Base-by-base conservation (phyloP, 352 stramenopile genomes). In the Phytophthora crassamura region DNA sequence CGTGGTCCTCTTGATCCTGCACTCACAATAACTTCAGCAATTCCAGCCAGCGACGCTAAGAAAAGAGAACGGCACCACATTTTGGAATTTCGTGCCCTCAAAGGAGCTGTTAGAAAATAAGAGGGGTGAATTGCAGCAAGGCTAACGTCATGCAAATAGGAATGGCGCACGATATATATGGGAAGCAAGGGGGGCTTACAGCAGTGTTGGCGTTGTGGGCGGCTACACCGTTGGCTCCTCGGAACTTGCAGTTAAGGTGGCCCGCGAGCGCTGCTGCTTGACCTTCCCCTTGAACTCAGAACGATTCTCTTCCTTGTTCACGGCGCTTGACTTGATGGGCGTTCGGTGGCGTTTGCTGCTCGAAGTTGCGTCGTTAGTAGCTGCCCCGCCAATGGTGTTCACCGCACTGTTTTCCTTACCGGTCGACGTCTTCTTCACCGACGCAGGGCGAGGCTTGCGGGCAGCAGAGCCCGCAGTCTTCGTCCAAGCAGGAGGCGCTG, bases 281-380 rank as follows among this genome's bases (percentile, higher is more conserved):
- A 55, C 5, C 12, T 85, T 68, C n/a, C 83, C 63, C 15, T 66
- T 48, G 43, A 83, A 82, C 48, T 74, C 80, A 33, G 67, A 49
- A 28, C 67, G 70, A 15, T 65, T 79, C 30, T 74, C 53, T n/a
- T 71, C 45, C 65, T 81, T 84, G 22, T 35, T 62, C 25, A 63
- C 36, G 3, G 20, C 46, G 20, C 49, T 61, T 25, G 67, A 39
- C 57, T 88, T 80, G 42, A 88, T 34, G 10, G 64, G 36, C 30
- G 61, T 64, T 59, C 46, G 69, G 57, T 40, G 40, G 15, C 42
- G n/a, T 48, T 77, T 82, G 39, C 58, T 67, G 25, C 46, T 74
- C 32, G 58, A 45, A 58, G 45, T 50, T 33, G 47, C 36, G 42
- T 72, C n/a, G n/a, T n/a, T 66, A 68, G 58, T 60, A 50, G 52